These are phyloP conservation scores for Yamadazyma atmosphaerica DNA, from an alignment of 1,139 yeast genomes.

Conservation along the genomic window DNA sequence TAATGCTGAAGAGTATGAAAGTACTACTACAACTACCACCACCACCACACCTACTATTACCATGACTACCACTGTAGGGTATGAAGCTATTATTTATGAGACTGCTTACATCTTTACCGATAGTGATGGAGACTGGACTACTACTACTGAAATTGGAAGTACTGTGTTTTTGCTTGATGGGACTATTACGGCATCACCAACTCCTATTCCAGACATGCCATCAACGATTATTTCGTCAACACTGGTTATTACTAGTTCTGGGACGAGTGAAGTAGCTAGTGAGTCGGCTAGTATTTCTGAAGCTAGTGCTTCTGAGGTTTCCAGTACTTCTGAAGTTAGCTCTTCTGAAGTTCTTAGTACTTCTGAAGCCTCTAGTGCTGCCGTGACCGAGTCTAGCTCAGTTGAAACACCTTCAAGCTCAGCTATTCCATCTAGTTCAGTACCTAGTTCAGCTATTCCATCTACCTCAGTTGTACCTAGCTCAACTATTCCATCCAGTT, in stretches of 20 bases:
- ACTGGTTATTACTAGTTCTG: not conserved
- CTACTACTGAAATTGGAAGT: conserved; percentile 29
- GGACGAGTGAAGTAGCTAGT: not conserved
- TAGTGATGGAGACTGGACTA: conserved; percentile 32
- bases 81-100: conserved; percentile 29
- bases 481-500: conserved; percentile 11
- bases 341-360: not conserved
- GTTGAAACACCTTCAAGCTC: too few relatives aligned
- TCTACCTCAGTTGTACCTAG: conserved; percentile 10
- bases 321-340: not conserved
- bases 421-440: not conserved
- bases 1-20: conserved; percentile 2
- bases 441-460: conserved; percentile 6
- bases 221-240: not conserved
- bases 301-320: conserved; percentile 2
- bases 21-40: conserved; percentile 22
- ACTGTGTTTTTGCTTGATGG: conserved; percentile 14
- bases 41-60: conserved; percentile 34
- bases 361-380: not conserved
- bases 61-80: conserved; percentile 29
- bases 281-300: too few relatives aligned
- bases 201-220: conserved; percentile 3
- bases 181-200: conserved; percentile 12
- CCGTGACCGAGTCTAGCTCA: conserved; percentile 1
- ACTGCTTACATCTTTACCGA: conserved; percentile 38